Evolutionary conservation across 1,284 basidiomycete species (phyloP).

Genomic region (Acaromyces ingoldii): DNA sequence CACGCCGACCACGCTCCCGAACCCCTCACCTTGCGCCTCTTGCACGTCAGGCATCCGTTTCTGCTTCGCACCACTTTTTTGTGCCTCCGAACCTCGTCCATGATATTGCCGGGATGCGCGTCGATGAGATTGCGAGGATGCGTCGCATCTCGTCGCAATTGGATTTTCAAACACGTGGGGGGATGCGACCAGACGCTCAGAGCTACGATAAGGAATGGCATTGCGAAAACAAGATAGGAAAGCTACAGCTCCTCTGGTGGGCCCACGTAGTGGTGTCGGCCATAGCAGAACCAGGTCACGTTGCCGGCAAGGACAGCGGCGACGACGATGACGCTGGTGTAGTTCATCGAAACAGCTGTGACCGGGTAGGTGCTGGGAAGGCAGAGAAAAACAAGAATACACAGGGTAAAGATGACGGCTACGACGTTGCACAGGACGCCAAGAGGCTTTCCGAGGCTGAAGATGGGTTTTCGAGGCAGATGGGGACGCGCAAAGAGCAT

Average conservation of each 20-base stretch:
- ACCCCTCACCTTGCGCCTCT: not conserved
- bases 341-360: slow-evolving; percentile 7
- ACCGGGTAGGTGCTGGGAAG: slow-evolving; percentile 18
- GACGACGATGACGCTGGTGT: not conserved
- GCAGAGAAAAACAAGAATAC: slow-evolving; percentile 15
- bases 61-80: not conserved
- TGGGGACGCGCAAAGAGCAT: not conserved
- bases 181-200: too few relatives aligned
- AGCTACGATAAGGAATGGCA: too few relatives aligned
- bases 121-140: too few relatives aligned
- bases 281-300: not conserved
- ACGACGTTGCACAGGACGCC: slow-evolving; percentile 14
- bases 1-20: too few relatives aligned
- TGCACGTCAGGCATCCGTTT: not conserved
- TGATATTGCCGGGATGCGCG: too few relatives aligned
- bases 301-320: not conserved
- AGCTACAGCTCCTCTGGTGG: too few relatives aligned
- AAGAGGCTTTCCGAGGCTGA: slow-evolving; percentile 11
- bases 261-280: not conserved
- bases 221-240: too few relatives aligned
- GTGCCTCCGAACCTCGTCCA: too few relatives aligned
- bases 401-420: slow-evolving; percentile 15
- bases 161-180: too few relatives aligned
- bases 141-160: too few relatives aligned
- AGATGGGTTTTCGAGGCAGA: slow-evolving; percentile 11